A percentile compares a stretch with the other conserved stretches of the same genome.
Evolutionary conservation across 345 rosid species (phyloP).

Genomic region (Rhodamnia rubescens): DNA sequence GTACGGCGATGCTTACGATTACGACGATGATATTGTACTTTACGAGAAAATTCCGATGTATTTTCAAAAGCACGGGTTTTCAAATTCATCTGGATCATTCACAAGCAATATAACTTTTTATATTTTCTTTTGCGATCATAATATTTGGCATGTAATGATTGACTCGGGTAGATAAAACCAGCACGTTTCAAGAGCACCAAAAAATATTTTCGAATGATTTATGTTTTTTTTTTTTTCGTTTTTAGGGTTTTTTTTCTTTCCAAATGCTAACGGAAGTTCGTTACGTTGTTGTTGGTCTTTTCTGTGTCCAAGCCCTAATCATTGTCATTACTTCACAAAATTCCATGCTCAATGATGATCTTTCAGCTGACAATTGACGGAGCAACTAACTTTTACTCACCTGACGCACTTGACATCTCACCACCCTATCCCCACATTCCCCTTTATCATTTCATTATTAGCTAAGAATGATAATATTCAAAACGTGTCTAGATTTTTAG

Average conservation of each 20-base stretch:
- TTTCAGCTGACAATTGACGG: conserved; percentile 56
- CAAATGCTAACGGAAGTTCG: neutral
- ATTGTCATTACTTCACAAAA: conserved; percentile 39
- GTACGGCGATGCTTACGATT: neutral
- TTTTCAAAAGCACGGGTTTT: neutral
- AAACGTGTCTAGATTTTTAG: neutral
- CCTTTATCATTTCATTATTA: neutral
- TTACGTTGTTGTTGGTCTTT: conserved; percentile 20
- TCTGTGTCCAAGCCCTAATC: conserved; percentile 34
- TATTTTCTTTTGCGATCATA: neutral
- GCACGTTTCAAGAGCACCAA: neutral
- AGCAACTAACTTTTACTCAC: conserved; percentile 45
- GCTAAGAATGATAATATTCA: neutral
- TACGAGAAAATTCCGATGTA: neutral
- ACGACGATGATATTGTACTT: neutral
- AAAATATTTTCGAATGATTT: neutral
- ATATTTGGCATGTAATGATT: neutral
- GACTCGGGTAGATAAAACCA: neutral
- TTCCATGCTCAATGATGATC: conserved; percentile 53
- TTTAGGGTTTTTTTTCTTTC: neutral
- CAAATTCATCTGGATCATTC: neutral
- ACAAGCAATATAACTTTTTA: neutral
- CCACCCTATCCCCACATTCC: conserved; percentile 6
- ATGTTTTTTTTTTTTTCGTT: neutral
- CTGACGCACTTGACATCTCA: conserved; percentile 31